Base-by-base conservation (phyloP, 1,139 yeast species). In the Blastobotrys indianensis region DNA sequence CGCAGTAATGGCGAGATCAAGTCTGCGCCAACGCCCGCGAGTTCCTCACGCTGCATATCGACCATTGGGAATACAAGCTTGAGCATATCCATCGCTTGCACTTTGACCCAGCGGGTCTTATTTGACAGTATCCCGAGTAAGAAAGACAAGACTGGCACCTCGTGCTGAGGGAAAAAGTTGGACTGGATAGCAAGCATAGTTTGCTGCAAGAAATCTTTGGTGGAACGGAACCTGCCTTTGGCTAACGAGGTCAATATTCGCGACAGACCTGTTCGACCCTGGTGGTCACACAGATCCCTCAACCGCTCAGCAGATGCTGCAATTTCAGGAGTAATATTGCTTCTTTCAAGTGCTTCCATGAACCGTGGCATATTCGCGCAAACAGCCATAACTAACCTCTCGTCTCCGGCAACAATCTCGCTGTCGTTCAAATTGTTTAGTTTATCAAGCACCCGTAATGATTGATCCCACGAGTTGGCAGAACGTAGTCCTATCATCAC, bases 1-100 rank as follows among this genome's bases (percentile, higher is more conserved):
- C 97, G 73, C 52, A 94, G 70, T 44, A 94, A 69, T 1, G 99
- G 98, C 1, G 96, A 84, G 3, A 94, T 85, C 46, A 92, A 71
- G 61, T 92, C 98, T 0, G 98, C 98, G 4, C 98, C 98, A 39
- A 88, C 83, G 2, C 95, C 95, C 35, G 78, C 74, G 61, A 88
- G 88, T 56, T 85, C 95, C 13, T 85, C 87, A 42, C 84, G 70
- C 43, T 79, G 79, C 48, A 90, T 71, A 60, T 92, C 92, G 10
- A 90, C 81, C 49, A 76, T 69, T 1, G 96, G 94, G 54, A 94
- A 76, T 9, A 92, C 65, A 41, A 79, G 76, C 54, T 84, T 82
- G 54, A 94, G 71, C 2, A 88, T 65, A 41, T 79, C 82, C 79
- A 94, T 74, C 0, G 94, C 79, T 63, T 92, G 96, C 11, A 74